Base-by-base conservation (phyloP, 2,329 filamentous ascomycete genomes). In the Sporothrix pallida region DNA sequence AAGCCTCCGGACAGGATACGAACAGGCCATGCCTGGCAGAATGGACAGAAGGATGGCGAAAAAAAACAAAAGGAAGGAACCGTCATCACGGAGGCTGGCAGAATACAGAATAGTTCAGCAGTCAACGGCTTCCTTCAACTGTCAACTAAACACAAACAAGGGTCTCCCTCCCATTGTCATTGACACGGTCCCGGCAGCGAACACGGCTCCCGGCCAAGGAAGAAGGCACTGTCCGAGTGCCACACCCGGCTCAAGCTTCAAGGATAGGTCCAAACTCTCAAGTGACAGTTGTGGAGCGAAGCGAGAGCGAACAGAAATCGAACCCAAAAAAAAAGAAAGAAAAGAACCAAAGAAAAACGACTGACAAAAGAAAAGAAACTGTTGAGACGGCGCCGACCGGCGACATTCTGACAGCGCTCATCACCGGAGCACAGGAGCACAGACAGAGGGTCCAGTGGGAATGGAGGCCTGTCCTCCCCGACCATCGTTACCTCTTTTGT, bases 271-370 rank as follows among this genome's bases (percentile, higher is more conserved):
- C 31, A 26, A 56, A 23, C 7, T 26, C 23, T 23, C n/a, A 56
- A 12, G 20, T 60, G 56, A 60, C 56, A 60, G 56, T 13, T 60
- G 56, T 60, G 56, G 56, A 37, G 56, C 56, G n/a, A 26, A 31
- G 56, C 3, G 20, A 52, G 52, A 56, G 52, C 52, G 52, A 56
- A 37, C 31, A 37, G 31, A 37, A 37, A 37, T 26, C 31, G 7
- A 7, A 5, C 31, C 31, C 2, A 37, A 37, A 37, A 7, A 37
- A 7, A 3, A 37, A 37, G 7, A 37, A 37, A 37, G 7, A 31
- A 5, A 31, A 2, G 2, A n/a, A 56, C 3, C n/a, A n/a, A 56
- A 9, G 23, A 7, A 56, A 23, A 12, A 23, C 7, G n/a, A 12
- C 9, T 12, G n/a, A 56, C n/a, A 26, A 52, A 15, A 7, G 15